Base-by-base conservation (phyloP, 2,329 filamentous ascomycete species). In the Cladophialophora yegresii region DNA sequence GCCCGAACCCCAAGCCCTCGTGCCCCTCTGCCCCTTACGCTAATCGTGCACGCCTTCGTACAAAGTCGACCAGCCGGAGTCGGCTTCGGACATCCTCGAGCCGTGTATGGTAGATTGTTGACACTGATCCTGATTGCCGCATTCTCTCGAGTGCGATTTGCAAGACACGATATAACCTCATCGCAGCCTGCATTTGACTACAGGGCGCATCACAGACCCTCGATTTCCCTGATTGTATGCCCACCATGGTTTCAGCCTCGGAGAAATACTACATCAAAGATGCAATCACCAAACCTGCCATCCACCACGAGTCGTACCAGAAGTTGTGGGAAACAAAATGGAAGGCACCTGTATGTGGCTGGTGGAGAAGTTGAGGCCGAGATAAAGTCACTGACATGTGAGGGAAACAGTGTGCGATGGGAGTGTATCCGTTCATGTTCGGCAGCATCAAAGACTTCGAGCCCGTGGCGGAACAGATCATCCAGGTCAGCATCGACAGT, bases 391-490 rank as follows among this genome's bases (percentile, higher is more conserved):
- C 54, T 63, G 50, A 65, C 57, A 12, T 2, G 32, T 40, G 36
- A 43, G 23, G 7, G 43, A 13, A 26, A 54, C 65, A 82, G 81
- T 86, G 84, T 74, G 75, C 76, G 40, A 87, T 86, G 77, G 82
- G 85, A 62, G 81, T 91, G 8, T 90, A 90, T 71, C 87, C 88
- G 0, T 93, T 92, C 81, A 90, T 92, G 80, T 90, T 92, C 76
- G 86, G 87, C 50, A 78, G 81, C 4, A 83, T 84, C 64, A 81
- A 85, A 61, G 89, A 92, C 75, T 91, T 93, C 72, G 83, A 85
- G 70, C 88, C 87, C 20, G 82, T 92, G 33, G 89, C 90, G 57
- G 74, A 83, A n/a, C 77, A 84, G 61, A 78, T 92, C 51, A 84
- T 88, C 54, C 76, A 82, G 67, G 83, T 85, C 74, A 57, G 72